Evolutionary conservation across 2,329 filamentous ascomycete genomes (phyloP).

Genomic region (Leptographium galeiforme): DNA sequence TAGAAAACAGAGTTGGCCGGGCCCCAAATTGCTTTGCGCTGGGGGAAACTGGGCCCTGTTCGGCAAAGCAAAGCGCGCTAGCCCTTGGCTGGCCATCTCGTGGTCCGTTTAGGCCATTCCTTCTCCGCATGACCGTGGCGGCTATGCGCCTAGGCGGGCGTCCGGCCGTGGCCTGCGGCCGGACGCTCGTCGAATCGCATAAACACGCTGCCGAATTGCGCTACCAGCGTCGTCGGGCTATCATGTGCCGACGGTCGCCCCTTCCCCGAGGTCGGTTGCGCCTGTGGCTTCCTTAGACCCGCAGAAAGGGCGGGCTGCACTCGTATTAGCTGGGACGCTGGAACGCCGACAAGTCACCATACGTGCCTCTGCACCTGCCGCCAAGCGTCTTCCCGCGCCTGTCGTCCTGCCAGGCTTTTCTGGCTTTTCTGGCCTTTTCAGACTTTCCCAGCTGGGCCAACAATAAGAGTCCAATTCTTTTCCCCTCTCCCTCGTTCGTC

Average conservation of each 20-base stretch:
- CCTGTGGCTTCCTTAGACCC: not conserved
- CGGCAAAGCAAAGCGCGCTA: not conserved
- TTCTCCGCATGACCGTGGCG: not conserved
- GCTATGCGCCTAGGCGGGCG: not conserved
- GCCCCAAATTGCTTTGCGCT: not conserved
- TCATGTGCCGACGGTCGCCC: not conserved
- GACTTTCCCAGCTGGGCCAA: not conserved
- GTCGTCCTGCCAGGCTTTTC: too few relatives aligned
- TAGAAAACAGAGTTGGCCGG: not conserved
- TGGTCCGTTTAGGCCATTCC: not conserved
- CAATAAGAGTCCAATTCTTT: not conserved
- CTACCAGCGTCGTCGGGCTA: not conserved
- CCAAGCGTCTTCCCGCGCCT: too few relatives aligned
- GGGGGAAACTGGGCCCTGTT: not conserved
- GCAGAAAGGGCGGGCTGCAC: not conserved
- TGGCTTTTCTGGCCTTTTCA: not conserved
- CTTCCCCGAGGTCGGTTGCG: not conserved
- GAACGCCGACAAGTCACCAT: too few relatives aligned
- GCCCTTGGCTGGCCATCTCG: not conserved
- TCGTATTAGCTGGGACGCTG: too few relatives aligned
- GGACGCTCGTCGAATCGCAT: not conserved
- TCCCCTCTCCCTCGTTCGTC: too few relatives aligned
- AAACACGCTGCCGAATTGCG: too few relatives aligned
- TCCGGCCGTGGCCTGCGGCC: not conserved
- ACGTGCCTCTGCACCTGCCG: too few relatives aligned